phyloP scores from a whole-genome alignment of 805 yeast genomes.

The Barnettozyma vustinii region DNA sequence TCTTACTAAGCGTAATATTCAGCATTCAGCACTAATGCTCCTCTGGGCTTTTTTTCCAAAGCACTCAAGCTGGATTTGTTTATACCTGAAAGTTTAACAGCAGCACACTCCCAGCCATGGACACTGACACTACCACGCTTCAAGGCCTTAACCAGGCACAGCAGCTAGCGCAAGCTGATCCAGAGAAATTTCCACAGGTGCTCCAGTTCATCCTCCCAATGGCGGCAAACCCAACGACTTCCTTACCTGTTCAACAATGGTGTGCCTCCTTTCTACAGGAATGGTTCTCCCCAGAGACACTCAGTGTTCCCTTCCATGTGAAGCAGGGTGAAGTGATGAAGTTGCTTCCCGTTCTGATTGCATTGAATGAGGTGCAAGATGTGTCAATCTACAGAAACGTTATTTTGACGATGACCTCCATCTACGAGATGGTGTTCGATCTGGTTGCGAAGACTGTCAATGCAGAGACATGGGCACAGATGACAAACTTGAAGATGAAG shows the following conservation, averaged over 20 bases:
- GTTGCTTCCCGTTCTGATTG: conserved; percentile 13
- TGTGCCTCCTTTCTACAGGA: conserved; percentile 21
- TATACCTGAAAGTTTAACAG: neutral
- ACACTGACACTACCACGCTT: conserved; percentile 7
- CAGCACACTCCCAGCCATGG: conserved; percentile 3
- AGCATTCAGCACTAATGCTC: neutral
- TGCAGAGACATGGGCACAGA: conserved; percentile 45
- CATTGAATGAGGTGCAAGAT: conserved; percentile 20
- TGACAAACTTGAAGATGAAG: conserved; percentile 49
- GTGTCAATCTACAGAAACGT: conserved; percentile 32
- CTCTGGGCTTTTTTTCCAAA: neutral
- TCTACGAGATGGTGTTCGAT: conserved; percentile 43
- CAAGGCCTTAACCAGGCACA: conserved; percentile 17
- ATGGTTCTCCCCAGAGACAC: conserved; percentile 14
- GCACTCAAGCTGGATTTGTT: neutral
- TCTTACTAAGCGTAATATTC: neutral
- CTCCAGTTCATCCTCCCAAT: conserved; percentile 14
- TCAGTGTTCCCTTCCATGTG: conserved; percentile 6
- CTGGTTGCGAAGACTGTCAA: conserved; percentile 38
- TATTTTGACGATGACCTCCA: conserved; percentile 34
- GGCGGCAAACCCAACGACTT: conserved; percentile 8
- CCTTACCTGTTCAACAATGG: conserved; percentile 23
- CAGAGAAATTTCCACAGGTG: conserved; percentile 14
- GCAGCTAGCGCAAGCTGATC: conserved; percentile 9
- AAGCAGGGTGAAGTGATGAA: conserved; percentile 16